These are phyloP conservation scores for Colletotrichum navitas DNA, from an alignment of 2,329 filamentous ascomycete species.

Conservation along the genomic window DNA sequence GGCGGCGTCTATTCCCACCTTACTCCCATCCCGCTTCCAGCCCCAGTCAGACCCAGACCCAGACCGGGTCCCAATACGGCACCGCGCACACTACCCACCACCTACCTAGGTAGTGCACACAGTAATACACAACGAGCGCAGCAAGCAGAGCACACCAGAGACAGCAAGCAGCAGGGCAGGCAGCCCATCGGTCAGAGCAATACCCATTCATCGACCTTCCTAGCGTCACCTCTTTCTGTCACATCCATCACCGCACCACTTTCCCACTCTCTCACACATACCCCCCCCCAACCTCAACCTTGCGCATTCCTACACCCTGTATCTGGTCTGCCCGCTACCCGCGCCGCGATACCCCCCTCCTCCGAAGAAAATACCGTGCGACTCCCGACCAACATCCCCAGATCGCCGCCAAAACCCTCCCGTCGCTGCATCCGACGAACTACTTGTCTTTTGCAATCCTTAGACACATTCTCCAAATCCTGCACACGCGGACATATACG, in stretches of 20 bases:
- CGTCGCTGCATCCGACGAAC: slow-evolving; percentile 23
- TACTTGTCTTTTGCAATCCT: slow-evolving; percentile 14
- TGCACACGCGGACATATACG: slow-evolving; percentile 2
- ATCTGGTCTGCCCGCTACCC: slow-evolving; percentile 20
- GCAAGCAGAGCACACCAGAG: not conserved
- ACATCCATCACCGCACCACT: slow-evolving; percentile 14
- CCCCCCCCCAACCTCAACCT: slow-evolving; percentile 18
- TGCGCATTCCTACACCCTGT: slow-evolving; percentile 20
- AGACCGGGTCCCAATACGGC: not conserved
- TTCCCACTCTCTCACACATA: not conserved
- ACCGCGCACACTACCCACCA: not conserved
- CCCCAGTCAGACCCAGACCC: not conserved
- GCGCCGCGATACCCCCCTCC: slow-evolving; percentile 21
- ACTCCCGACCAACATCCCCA: slow-evolving; percentile 21
- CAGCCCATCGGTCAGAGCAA: slow-evolving; percentile 1
- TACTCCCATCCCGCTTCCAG: not conserved
- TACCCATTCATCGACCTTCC: slow-evolving; percentile 11
- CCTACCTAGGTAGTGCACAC: not conserved
- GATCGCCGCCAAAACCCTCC: slow-evolving; percentile 9
- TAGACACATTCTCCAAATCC: slow-evolving; percentile 6
- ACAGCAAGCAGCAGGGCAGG: slow-evolving; percentile 1
- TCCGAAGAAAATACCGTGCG: slow-evolving; percentile 15
- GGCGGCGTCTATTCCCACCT: not conserved
- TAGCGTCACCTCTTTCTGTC: slow-evolving; percentile 25
- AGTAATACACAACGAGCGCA: not conserved